Conservation (phyloP, 371 early-diverging fungal genomes). For the Mortierella sp. region DNA sequence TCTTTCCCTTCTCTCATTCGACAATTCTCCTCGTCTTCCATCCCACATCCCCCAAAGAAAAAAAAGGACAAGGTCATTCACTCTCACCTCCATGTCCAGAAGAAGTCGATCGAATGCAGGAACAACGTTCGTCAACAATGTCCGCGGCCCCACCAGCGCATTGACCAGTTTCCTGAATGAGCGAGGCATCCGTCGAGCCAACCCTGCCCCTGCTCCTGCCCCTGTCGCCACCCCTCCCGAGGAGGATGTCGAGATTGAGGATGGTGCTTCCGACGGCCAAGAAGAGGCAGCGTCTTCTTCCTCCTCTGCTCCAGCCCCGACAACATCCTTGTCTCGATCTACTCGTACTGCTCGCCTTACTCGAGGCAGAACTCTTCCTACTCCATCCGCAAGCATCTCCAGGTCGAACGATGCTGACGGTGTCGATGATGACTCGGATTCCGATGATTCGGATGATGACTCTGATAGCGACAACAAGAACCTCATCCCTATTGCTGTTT, state of each 20-base stretch:
- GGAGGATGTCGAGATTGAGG: constrained; percentile 2
- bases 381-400: constrained; percentile 16
- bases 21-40: background rate
- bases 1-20: background rate
- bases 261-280: background rate
- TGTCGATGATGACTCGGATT: constrained; percentile 20
- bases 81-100: constrained; percentile 38
- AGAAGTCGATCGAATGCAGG: constrained; percentile 32
- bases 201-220: constrained; percentile 47
- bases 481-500: constrained; percentile 23
- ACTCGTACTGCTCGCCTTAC: constrained; percentile 45
- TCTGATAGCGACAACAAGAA: constrained; percentile 10
- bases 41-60: background rate
- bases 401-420: constrained; percentile 22
- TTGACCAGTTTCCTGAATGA: constrained; percentile 81
- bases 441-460: constrained; percentile 14
- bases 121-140: constrained; percentile 62
- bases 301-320: constrained; percentile 7
- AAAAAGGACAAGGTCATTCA: background rate
- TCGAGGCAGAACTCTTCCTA: constrained; percentile 20
- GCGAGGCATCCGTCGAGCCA: constrained; percentile 76
- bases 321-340: constrained; percentile 21
- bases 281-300: constrained; percentile 9
- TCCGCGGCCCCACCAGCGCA: constrained; percentile 80
- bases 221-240: constrained; percentile 21